These are phyloP conservation scores for Coemansia sp. DNA, from an alignment of 192 early-diverging fungal species.

Conservation along the genomic window DNA sequence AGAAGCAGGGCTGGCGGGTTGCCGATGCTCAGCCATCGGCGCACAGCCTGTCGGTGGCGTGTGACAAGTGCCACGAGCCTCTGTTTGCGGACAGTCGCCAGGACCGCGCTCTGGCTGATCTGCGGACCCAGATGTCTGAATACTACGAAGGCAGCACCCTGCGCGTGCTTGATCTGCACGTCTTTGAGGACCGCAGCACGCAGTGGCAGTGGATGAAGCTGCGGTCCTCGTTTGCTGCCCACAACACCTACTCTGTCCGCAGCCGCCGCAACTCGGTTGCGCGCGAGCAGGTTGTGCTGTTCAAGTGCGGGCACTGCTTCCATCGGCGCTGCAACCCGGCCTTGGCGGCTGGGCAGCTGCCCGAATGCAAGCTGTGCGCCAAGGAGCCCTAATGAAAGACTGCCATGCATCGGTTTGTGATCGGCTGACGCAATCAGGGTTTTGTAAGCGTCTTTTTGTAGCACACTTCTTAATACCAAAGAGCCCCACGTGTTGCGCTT, in stretches of 20 bases:
- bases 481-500: slow-evolving; percentile 3
- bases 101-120: slow-evolving; percentile 22
- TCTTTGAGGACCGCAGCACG: slow-evolving; percentile 47
- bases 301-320: slow-evolving; percentile 47
- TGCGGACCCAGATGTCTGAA: slow-evolving; percentile 31
- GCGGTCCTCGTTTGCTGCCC: slow-evolving; percentile 29
- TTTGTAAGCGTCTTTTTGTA: not conserved
- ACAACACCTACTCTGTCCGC: slow-evolving; percentile 2
- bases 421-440: not conserved
- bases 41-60: slow-evolving; percentile 2
- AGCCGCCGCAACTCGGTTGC: slow-evolving; percentile 3
- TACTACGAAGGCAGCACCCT: slow-evolving; percentile 40
- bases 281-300: slow-evolving; percentile 27
- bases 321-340: slow-evolving; percentile 28
- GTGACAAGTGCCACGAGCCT: slow-evolving; percentile 17
- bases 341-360: slow-evolving; percentile 10
- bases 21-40: slow-evolving; percentile 1
- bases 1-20: slow-evolving; percentile 48
- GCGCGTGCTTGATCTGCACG: slow-evolving; percentile 46
- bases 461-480: not conserved
- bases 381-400: not conserved
- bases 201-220: slow-evolving; percentile 56
- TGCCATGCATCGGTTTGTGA: slow-evolving; percentile 3
- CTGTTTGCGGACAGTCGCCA: slow-evolving; percentile 45
- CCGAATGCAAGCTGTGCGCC: slow-evolving; percentile 23